Conservation (phyloP, 805 yeast species). For the Wickerhamomyces alni region DNA sequence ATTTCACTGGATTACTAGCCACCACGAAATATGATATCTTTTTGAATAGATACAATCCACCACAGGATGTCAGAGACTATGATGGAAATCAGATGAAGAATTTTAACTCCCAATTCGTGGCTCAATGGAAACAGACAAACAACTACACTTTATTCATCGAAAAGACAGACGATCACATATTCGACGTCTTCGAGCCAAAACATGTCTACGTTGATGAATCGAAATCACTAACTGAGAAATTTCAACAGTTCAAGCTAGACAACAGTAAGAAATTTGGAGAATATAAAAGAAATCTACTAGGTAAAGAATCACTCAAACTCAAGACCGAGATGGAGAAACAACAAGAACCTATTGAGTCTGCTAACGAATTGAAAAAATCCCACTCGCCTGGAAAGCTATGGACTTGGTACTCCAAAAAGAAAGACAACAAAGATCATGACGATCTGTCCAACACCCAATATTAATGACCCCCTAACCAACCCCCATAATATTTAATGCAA, state of each 20-base stretch:
- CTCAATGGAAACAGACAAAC: constrained; percentile 47
- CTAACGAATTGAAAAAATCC: constrained; percentile 4
- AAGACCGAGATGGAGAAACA: constrained; percentile 5
- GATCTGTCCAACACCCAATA: background rate
- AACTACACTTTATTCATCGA: constrained; percentile 49
- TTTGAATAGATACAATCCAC: constrained; percentile 31
- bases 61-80: constrained; percentile 25
- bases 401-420: constrained; percentile 15
- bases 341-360: constrained; percentile 5
- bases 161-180: constrained; percentile 63
- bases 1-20: constrained; percentile 68
- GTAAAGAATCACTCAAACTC: background rate
- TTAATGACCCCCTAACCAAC: no score
- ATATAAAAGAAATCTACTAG: constrained; percentile 9
- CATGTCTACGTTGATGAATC: constrained; percentile 26
- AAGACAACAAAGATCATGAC: constrained; percentile 4
- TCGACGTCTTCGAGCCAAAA: constrained; percentile 51
- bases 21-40: constrained; percentile 66
- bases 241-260: constrained; percentile 26
- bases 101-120: constrained; percentile 41
- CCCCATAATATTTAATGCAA: no score
- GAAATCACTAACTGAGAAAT: constrained; percentile 18
- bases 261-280: constrained; percentile 22
- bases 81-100: constrained; percentile 29
- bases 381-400: constrained; percentile 14